Base-by-base conservation (phyloP, 2,329 filamentous ascomycete genomes). In the Botrytis pseudocinerea region DNA sequence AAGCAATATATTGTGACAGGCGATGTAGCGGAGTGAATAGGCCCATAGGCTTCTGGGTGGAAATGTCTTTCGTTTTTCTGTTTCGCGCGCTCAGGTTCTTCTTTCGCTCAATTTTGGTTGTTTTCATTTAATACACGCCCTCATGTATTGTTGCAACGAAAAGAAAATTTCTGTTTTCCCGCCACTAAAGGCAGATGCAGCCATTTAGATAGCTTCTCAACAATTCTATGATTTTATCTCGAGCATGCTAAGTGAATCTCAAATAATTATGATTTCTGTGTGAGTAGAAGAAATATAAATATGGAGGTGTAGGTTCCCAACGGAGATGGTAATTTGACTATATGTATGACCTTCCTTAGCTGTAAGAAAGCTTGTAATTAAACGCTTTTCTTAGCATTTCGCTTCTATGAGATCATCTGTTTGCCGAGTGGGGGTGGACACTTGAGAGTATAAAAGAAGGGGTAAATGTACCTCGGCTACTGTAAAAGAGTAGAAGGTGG, bases 1-100 rank as follows among this genome's bases (percentile, higher is more conserved):
- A 86, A 86, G 79, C 83, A 84, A 69, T 83, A 82, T 74, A 80
- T 85, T 32, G 81, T 85, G 32, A 77, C 80, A n/a, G 82, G 81
- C 4, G 73, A 74, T 54, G 74, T 74, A 2, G 63, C 62, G 28
- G 63, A 42, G 12, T 75, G n/a, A 70, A 25, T 32, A 0, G 48
- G 2, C 25, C 3, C 10, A 14, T 10, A 25, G 38, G 1, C 7
- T 69, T 18, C n/a, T 42, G 1, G 6, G 4, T 25, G 4, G 1
- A 14, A n/a, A 20, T 68, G 35, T 20, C 16, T 42, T 54, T 54
- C 10, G 4, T 20, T 42, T 32, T 59, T 10, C 48, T 25, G 14
- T 32, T 57, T 59, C 10, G 25, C 10, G 5, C 9, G 16, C 16
- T 28, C 14, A 5, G 10, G 35, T 9, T 10, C 32, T 32, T 9